These are phyloP conservation scores for Pichia californica DNA, from an alignment of 805 yeast genomes.

Conservation along the genomic window DNA sequence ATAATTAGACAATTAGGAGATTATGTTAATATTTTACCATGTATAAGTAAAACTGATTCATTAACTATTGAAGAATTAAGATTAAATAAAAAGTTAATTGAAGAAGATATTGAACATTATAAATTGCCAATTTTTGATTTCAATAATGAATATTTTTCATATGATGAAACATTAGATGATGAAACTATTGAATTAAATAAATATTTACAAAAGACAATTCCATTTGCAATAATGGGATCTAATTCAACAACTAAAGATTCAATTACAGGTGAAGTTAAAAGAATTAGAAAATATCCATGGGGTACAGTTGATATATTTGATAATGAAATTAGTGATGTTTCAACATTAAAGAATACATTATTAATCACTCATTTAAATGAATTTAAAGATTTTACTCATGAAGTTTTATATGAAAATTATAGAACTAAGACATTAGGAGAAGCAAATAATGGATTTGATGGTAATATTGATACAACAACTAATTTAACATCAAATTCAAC, in stretches of 20 bases:
- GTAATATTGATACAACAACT: slow-evolving; percentile 1
- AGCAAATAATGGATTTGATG: slow-evolving; percentile 2
- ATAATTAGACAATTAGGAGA: slow-evolving; percentile 64
- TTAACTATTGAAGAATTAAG: slow-evolving; percentile 64
- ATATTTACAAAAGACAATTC: slow-evolving; percentile 42
- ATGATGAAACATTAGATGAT: slow-evolving; percentile 26
- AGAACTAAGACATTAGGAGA: slow-evolving; percentile 53
- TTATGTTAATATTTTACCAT: slow-evolving; percentile 78
- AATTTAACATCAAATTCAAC: not conserved
- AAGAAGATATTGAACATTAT: slow-evolving; percentile 68
- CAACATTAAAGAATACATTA: slow-evolving; percentile 69
- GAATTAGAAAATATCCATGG: slow-evolving; percentile 62
- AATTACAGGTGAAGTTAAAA: slow-evolving; percentile 31
- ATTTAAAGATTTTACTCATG: slow-evolving; percentile 84
- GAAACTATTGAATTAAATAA: slow-evolving; percentile 27
- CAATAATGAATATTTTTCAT: slow-evolving; percentile 45
- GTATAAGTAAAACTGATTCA: slow-evolving; percentile 75
- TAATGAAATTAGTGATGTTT: slow-evolving; percentile 73
- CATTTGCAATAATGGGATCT: slow-evolving; percentile 64
- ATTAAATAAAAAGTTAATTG: slow-evolving; percentile 64
- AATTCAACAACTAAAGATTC: slow-evolving; percentile 34
- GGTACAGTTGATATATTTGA: slow-evolving; percentile 53
- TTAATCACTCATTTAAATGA: slow-evolving; percentile 82
- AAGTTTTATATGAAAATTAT: slow-evolving; percentile 78
- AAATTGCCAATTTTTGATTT: slow-evolving; percentile 75